Evolutionary conservation across 306 rosid genomes (phyloP).

Genomic region (Prunus mira): DNA sequence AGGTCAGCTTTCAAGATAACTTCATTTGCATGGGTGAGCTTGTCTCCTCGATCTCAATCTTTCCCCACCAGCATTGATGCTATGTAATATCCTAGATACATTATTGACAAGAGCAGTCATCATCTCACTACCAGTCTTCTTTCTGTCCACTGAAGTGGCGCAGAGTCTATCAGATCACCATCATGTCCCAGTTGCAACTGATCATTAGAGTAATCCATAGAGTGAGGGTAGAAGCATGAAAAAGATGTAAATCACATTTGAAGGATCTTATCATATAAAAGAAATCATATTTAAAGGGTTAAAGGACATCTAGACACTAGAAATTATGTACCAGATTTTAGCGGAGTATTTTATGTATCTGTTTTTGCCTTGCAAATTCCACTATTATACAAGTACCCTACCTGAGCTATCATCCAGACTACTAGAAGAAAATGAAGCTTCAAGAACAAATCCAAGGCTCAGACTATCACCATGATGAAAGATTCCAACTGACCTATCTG

Average conservation of each 20-base stretch:
- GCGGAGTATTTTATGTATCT: not conserved
- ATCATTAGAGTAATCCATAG: slow-evolving; percentile 42
- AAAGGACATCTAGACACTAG: not conserved
- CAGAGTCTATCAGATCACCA: slow-evolving; percentile 54
- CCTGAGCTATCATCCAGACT: slow-evolving; percentile 88
- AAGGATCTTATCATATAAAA: not conserved
- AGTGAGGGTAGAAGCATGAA: slow-evolving; percentile 31
- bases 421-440: slow-evolving; percentile 87
- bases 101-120: slow-evolving; percentile 32
- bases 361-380: not conserved
- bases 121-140: slow-evolving; percentile 28
- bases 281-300: not conserved
- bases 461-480: slow-evolving; percentile 43
- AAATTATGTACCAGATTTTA: not conserved
- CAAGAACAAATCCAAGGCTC: slow-evolving; percentile 89
- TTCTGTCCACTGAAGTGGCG: slow-evolving; percentile 48
- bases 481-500: slow-evolving; percentile 32
- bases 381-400: slow-evolving; percentile 18
- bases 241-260: not conserved
- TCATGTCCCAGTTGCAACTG: slow-evolving; percentile 35
- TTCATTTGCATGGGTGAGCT: slow-evolving; percentile 42
- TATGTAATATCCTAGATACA: slow-evolving; percentile 35
- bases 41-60: slow-evolving; percentile 36
- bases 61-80: slow-evolving; percentile 34
- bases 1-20: slow-evolving; percentile 61